phyloP scores from a whole-genome alignment of 495 filamentous ascomycete species.

The Aspergillus taichungensis region DNA sequence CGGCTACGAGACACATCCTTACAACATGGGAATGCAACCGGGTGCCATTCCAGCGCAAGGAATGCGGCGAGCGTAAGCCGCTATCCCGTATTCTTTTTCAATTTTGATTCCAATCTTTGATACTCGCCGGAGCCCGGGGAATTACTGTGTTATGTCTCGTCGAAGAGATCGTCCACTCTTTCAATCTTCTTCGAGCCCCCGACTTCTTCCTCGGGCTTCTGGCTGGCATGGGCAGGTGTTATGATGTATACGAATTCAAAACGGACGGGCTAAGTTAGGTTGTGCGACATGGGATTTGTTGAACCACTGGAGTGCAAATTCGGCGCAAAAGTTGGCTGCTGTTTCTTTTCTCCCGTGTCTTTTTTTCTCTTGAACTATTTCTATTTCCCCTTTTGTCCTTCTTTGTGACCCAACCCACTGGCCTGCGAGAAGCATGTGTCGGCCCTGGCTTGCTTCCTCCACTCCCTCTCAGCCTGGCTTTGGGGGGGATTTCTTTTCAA shows the following conservation, averaged over 20 bases:
- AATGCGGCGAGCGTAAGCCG: conserved; percentile 20
- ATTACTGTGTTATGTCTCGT: no score
- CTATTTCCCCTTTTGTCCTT: conserved; percentile 2
- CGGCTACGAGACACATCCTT: conserved; percentile 30
- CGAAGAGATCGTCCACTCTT: not conserved
- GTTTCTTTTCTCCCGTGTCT: conserved; percentile 18
- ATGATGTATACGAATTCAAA: conserved; percentile 36
- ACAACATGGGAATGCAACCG: conserved; percentile 36
- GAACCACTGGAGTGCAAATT: conserved; percentile 22
- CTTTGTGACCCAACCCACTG: not conserved
- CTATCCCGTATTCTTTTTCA: not conserved
- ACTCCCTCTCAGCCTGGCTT: not conserved
- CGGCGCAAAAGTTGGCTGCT: conserved; percentile 27
- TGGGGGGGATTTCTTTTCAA: conserved; percentile 4
- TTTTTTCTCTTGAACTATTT: conserved; percentile 9
- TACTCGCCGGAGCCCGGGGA: no score
- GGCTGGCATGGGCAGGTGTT: conserved; percentile 36
- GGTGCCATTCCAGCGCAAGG: conserved; percentile 33
- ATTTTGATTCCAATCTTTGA: not conserved
- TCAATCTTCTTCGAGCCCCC: conserved; percentile 18
- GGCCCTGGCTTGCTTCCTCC: no score
- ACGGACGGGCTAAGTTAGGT: conserved; percentile 24
- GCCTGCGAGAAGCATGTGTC: no score
- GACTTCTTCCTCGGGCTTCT: conserved; percentile 16
- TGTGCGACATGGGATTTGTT: conserved; percentile 22